Conservation (phyloP, 495 filamentous ascomycete genomes). For the Cercophora scortea region DNA sequence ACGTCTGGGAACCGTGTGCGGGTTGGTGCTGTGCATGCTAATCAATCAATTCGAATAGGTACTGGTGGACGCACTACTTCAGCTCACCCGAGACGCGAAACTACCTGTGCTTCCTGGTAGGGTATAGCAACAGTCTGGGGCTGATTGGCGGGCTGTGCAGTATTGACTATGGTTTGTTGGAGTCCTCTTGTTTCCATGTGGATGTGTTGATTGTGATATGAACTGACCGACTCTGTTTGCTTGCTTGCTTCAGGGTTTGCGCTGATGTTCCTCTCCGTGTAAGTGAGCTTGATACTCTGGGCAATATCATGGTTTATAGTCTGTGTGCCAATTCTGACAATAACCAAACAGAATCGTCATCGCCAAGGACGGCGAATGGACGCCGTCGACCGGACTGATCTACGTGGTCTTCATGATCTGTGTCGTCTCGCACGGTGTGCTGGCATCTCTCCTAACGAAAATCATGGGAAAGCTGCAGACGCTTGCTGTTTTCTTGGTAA, state of each 20-base stretch:
- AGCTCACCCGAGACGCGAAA: slow-evolving; percentile 51
- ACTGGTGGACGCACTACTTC: slow-evolving; percentile 69
- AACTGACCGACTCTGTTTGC: not conserved
- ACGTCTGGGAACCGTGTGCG: not conserved
- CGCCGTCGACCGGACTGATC: slow-evolving; percentile 49
- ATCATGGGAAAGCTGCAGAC: slow-evolving; percentile 63
- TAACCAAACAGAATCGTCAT: slow-evolving; percentile 40
- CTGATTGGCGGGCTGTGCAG: slow-evolving; percentile 57
- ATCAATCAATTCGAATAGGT: slow-evolving; percentile 10
- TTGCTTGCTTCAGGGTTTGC: slow-evolving; percentile 6
- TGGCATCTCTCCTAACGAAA: slow-evolving; percentile 46
- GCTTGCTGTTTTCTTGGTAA: slow-evolving; percentile 44
- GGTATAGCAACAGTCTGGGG: slow-evolving; percentile 65
- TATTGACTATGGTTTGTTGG: slow-evolving; percentile 40
- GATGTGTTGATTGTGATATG: not conserved
- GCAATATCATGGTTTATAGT: not conserved
- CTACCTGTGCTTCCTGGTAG: slow-evolving; percentile 59
- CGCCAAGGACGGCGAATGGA: slow-evolving; percentile 55
- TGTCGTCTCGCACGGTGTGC: slow-evolving; percentile 50
- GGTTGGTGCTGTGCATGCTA: not conserved
- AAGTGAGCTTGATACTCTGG: slow-evolving; percentile 1
- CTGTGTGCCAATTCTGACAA: not conserved
- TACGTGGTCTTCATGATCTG: slow-evolving; percentile 57
- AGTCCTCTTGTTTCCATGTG: not conserved
- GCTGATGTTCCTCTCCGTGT: slow-evolving; percentile 35